These are phyloP conservation scores for Beauveria sp. DNA, from an alignment of 2,329 filamentous ascomycete genomes.

Conservation along the genomic window DNA sequence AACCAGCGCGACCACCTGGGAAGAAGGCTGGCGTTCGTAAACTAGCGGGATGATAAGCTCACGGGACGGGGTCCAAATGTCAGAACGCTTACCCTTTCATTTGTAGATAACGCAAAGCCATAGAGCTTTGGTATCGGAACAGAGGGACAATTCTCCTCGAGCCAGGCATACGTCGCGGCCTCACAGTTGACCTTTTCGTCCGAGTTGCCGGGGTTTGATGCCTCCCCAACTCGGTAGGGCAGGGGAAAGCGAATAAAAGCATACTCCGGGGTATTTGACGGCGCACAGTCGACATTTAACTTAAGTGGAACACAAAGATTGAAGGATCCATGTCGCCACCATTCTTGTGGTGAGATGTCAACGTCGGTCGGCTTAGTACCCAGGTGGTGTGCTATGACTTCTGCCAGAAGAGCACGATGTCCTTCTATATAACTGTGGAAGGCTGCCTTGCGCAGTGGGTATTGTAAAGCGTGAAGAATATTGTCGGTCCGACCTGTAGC, in stretches of 20 bases:
- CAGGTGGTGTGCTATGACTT: neutral
- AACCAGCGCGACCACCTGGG: too few species aligned
- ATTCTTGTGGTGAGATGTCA: constrained; percentile 13
- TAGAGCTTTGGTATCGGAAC: constrained; percentile 25
- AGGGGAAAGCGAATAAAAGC: constrained; percentile 23
- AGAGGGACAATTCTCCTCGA: constrained; percentile 27
- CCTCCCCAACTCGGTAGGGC: constrained; percentile 30
- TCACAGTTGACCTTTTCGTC: constrained; percentile 31
- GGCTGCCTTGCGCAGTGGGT: constrained; percentile 10
- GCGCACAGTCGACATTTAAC: constrained; percentile 4
- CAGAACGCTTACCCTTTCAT: neutral
- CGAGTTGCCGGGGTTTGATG: constrained; percentile 24
- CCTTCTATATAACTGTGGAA: constrained; percentile 13
- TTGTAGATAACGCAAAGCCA: constrained; percentile 13
- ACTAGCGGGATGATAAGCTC: too few species aligned
- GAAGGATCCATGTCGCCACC: constrained; percentile 23
- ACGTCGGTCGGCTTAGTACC: neutral
- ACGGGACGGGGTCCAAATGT: too few species aligned
- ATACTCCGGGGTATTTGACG: neutral
- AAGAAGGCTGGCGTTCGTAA: too few species aligned
- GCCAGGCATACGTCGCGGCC: constrained; percentile 20
- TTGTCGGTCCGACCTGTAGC: constrained; percentile 7
- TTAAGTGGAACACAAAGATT: constrained; percentile 27
- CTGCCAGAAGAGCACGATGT: neutral
- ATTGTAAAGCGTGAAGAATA: constrained; percentile 12